Evolutionary conservation across 805 yeast species (phyloP).

Genomic region (Phaffomyces antillensis): DNA sequence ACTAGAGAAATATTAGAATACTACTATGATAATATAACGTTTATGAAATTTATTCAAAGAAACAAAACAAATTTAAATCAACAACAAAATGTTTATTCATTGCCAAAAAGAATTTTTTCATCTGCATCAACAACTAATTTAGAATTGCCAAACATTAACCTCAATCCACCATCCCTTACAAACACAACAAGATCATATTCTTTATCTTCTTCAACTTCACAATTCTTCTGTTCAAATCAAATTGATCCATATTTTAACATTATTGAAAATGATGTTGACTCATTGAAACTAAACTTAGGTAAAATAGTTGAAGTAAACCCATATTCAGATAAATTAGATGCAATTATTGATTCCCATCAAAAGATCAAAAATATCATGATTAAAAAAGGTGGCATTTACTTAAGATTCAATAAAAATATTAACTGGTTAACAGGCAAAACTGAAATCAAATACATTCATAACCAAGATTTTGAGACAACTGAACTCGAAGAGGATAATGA

Average conservation of each 20-base stretch:
- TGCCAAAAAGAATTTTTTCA: conserved; percentile 20
- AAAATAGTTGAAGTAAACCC: conserved; percentile 8
- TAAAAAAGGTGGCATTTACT: conserved; percentile 28
- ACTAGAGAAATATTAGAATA: conserved; percentile 43
- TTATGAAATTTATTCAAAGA: conserved; percentile 46
- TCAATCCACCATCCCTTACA: not conserved
- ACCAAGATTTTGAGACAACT: not conserved
- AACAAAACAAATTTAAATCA: conserved; percentile 21
- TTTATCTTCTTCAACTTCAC: conserved; percentile 20
- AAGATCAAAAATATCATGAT: conserved; percentile 8
- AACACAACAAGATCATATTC: conserved; percentile 13
- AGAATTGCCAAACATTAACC: conserved; percentile 6
- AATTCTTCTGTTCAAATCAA: conserved; percentile 15
- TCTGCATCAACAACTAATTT: conserved; percentile 19
- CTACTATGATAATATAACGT: conserved; percentile 60
- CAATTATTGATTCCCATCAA: conserved; percentile 8
- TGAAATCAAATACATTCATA: conserved; percentile 9
- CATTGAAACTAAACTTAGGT: conserved; percentile 17
- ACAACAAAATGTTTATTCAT: conserved; percentile 7
- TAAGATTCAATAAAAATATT: conserved; percentile 23
- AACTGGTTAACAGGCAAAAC: conserved; percentile 22
- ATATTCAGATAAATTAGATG: conserved; percentile 5
- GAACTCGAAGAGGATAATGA: not conserved
- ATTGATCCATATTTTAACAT: conserved; percentile 34
- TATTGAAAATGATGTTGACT: conserved; percentile 18